A percentile compares a stretch with the other conserved stretches of the same genome.
phyloP scores from a whole-genome alignment of 768 basidiomycete species.

The Amanita polypyramis region DNA sequence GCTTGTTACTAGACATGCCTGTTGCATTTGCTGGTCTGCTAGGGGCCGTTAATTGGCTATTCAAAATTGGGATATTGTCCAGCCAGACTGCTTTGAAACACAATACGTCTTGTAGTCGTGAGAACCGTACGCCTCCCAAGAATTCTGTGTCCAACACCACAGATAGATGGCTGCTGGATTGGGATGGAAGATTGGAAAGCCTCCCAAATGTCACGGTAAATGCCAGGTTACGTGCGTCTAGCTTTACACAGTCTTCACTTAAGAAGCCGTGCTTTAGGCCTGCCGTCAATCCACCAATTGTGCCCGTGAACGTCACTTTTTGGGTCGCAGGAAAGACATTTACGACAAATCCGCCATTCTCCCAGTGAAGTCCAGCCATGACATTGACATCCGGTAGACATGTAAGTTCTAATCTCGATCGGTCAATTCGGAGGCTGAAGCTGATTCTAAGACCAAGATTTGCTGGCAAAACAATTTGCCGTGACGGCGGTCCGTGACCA shows the following conservation, averaged over 20 bases:
- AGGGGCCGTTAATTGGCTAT: slow-evolving; percentile 24
- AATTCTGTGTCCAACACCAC: slow-evolving; percentile 81
- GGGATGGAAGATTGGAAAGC: slow-evolving; percentile 24
- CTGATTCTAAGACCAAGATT: slow-evolving; percentile 54
- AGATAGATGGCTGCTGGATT: slow-evolving; percentile 47
- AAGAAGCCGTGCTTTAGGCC: slow-evolving; percentile 80
- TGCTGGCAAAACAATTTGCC: slow-evolving; percentile 12
- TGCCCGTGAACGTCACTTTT: slow-evolving; percentile 66
- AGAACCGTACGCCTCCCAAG: slow-evolving; percentile 68
- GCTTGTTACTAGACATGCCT: slow-evolving; percentile 7
- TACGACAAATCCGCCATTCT: slow-evolving; percentile 85
- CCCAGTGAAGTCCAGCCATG: slow-evolving; percentile 83
- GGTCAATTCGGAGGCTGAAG: slow-evolving; percentile 86
- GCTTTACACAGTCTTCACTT: slow-evolving; percentile 70
- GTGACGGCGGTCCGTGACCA: slow-evolving; percentile 19
- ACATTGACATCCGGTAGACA: slow-evolving; percentile 92
- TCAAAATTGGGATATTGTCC: slow-evolving; percentile 74
- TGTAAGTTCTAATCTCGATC: slow-evolving; percentile 76
- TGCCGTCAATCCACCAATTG: slow-evolving; percentile 70
- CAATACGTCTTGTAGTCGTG: slow-evolving; percentile 82
- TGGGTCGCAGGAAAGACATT: slow-evolving; percentile 66
- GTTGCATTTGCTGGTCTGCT: slow-evolving; percentile 12
- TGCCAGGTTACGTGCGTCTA: slow-evolving; percentile 74
- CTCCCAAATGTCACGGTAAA: slow-evolving; percentile 69
- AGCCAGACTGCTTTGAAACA: slow-evolving; percentile 96